Percentiles rank a stretch among this genome's conserved stretches.
These are phyloP conservation scores for Saccharomyces kudriavzevii DNA, from an alignment of 805 yeast genomes.

Conservation along the genomic window DNA sequence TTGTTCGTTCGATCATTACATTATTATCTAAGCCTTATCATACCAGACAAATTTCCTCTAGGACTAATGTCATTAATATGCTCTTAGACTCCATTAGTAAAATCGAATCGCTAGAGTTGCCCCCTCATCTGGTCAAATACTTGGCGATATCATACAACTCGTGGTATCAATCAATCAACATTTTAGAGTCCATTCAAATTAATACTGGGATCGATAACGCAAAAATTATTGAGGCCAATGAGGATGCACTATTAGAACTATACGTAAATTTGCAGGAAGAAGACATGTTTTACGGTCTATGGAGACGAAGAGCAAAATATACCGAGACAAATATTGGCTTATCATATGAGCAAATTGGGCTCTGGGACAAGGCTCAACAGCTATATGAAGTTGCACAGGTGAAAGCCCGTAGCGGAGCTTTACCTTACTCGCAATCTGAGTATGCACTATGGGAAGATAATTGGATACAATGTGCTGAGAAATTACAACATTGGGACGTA, in stretches of 20 bases:
- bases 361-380: conserved; percentile 91
- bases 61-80: conserved; percentile 82
- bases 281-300: conserved; percentile 93
- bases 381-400: conserved; percentile 94
- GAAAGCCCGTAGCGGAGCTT: conserved; percentile 87
- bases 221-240: conserved; percentile 72
- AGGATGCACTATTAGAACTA: conserved; percentile 84
- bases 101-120: conserved; percentile 68
- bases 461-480: conserved; percentile 96
- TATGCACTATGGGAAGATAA: conserved; percentile 97
- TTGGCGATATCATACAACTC: conserved; percentile 80
- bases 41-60: conserved; percentile 74
- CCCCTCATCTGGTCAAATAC: conserved; percentile 89
- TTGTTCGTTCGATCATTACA: conserved; percentile 71
- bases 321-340: conserved; percentile 87
- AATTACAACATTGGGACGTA: conserved; percentile 96
- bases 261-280: conserved; percentile 86
- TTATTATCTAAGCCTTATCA: conserved; percentile 86
- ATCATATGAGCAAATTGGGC: conserved; percentile 88
- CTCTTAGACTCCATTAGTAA: conserved; percentile 74
- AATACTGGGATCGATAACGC: conserved; percentile 58
- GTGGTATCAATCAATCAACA: conserved; percentile 81
- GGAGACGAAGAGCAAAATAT: conserved; percentile 95
- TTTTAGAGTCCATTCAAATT: conserved; percentile 64
- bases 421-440: conserved; percentile 93